Conservation (phyloP, 2,329 filamentous ascomycete species). For the Ceratocystis variospora region DNA sequence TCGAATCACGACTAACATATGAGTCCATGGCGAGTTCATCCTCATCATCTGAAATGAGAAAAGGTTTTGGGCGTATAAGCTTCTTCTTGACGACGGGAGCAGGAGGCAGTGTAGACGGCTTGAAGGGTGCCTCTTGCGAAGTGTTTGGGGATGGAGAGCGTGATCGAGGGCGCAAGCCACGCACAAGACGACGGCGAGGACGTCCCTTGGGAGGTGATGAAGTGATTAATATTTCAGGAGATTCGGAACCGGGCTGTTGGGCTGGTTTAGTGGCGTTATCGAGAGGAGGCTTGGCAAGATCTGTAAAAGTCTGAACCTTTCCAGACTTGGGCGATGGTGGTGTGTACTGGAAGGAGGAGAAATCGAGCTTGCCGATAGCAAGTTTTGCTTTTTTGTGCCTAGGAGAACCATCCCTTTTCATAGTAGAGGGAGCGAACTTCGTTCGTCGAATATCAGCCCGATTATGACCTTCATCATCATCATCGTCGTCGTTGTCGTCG, state of each 20-base stretch:
- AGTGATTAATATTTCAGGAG: not conserved
- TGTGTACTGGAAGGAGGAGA: conserved; percentile 16
- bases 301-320: conserved; percentile 4
- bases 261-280: not conserved
- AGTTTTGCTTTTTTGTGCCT: conserved; percentile 10
- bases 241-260: not conserved
- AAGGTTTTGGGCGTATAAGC: conserved; percentile 11
- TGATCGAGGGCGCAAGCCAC: conserved; percentile 19
- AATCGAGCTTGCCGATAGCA: conserved; percentile 10
- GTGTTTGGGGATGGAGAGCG: conserved; percentile 17
- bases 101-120: conserved; percentile 5
- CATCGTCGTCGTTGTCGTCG: conserved; percentile 38
- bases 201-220: not conserved
- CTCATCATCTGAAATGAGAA: conserved; percentile 28
- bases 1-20: conserved; percentile 17
- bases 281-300: not conserved
- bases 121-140: not conserved
- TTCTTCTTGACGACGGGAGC: conserved; percentile 3
- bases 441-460: conserved; percentile 52
- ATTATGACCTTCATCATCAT: conserved; percentile 39
- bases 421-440: conserved; percentile 28
- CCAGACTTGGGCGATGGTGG: conserved; percentile 15
- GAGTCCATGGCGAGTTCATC: conserved; percentile 30
- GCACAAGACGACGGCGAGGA: conserved; percentile 18
- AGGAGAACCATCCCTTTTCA: not conserved